Conservation (phyloP, 164 flowering plant genomes). For the Chloranthus sessilifolius region DNA sequence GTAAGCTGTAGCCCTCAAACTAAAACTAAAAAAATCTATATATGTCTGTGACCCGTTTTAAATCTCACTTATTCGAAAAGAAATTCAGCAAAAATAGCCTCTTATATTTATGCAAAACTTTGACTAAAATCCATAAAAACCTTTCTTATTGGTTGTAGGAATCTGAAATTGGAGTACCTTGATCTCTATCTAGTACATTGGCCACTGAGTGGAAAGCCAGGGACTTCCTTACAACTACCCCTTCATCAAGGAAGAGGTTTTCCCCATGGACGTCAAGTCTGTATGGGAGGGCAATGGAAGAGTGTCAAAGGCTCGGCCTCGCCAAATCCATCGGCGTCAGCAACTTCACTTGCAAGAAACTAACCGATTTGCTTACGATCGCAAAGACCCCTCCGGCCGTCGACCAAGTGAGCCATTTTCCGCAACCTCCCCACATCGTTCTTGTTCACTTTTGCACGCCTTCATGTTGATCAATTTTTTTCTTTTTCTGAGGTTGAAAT, state of each 20-base stretch:
- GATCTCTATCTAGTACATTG: constrained; percentile 11
- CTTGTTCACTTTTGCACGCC: no score
- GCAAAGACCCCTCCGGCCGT: constrained; percentile 27
- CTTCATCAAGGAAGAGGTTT: constrained; percentile 4
- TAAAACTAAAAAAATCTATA: no score
- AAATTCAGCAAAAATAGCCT: no score
- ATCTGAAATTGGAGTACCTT: constrained; percentile 5
- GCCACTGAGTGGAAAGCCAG: constrained; percentile 8
- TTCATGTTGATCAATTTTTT: no score
- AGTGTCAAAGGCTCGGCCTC: constrained; percentile 20
- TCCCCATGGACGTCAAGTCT: constrained; percentile 10
- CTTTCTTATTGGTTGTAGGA: constrained; percentile 1
- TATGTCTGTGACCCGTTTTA: no score
- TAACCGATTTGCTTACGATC: constrained; percentile 7
- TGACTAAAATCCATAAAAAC: no score
- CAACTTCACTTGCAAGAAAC: constrained; percentile 25
- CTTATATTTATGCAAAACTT: no score
- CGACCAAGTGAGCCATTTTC: constrained; percentile 16
- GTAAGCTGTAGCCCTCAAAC: no score
- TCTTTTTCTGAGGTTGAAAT: no score
- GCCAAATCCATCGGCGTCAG: constrained; percentile 30
- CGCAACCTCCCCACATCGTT: no score
- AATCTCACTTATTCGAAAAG: no score
- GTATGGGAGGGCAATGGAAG: constrained; percentile 22
- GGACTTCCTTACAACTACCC: not conserved